These are phyloP conservation scores for Proliferodiscus dingleyae DNA, from an alignment of 2,329 filamentous ascomycete species.

Conservation along the genomic window DNA sequence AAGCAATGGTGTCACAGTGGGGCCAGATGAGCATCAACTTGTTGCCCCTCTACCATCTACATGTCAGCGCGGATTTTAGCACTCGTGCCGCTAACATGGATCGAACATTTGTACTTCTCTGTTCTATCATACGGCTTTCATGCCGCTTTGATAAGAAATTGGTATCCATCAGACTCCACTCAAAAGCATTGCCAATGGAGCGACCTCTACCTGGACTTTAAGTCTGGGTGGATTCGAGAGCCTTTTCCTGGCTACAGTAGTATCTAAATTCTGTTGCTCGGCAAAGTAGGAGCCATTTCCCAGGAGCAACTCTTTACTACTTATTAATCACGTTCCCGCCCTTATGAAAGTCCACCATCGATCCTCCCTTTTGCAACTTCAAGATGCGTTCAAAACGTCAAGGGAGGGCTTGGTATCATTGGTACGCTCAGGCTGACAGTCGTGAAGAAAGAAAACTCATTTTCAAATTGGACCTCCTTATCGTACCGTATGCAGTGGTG, in stretches of 20 bases:
- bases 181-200: no score
- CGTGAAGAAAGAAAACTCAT: constrained; percentile 47
- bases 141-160: background rate
- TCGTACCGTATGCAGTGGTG: constrained; percentile 52
- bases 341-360: background rate
- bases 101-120: background rate
- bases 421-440: constrained; percentile 46
- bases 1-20: background rate
- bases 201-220: no score
- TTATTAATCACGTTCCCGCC: background rate
- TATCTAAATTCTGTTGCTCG: no score
- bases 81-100: background rate
- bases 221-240: no score
- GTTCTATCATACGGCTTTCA: background rate
- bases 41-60: background rate
- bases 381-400: constrained; percentile 16
- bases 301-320: background rate
- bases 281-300: background rate
- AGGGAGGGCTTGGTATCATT: constrained; percentile 32
- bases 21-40: background rate
- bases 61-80: background rate
- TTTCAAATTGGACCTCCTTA: constrained; percentile 49
- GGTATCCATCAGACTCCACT: background rate
- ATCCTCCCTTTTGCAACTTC: background rate
- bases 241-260: no score